Evolutionary conservation across 1,284 basidiomycete genomes (phyloP).

Genomic region (Marasmius oreades): DNA sequence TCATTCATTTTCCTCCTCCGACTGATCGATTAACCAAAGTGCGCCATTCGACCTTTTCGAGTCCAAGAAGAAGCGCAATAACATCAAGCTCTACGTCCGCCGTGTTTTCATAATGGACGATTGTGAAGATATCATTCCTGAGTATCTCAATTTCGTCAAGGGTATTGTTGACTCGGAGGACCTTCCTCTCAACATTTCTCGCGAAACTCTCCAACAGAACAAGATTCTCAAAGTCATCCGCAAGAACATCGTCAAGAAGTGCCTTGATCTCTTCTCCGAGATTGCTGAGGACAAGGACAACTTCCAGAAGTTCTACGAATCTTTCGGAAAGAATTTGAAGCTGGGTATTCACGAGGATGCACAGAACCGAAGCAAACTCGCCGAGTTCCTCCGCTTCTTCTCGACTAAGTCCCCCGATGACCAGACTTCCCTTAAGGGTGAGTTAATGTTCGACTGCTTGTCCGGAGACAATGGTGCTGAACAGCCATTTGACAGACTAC

Average conservation of each 20-base stretch:
- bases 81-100: conserved; percentile 99
- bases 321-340: conserved; percentile 97
- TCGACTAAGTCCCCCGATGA: conserved; percentile 96
- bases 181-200: conserved; percentile 99
- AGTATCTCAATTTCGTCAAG: conserved; percentile 99
- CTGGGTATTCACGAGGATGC: conserved; percentile 99
- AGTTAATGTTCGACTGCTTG: conserved; percentile 19
- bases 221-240: conserved; percentile 99
- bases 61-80: conserved; percentile 99
- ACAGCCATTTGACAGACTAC: conserved; percentile 66
- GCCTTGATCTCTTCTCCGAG: conserved; percentile 92
- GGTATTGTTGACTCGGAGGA: conserved; percentile 99
- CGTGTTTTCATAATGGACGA: conserved; percentile 99
- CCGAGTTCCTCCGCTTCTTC: conserved; percentile 99
- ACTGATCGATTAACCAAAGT: conserved; percentile 36
- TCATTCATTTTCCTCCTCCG: background rate
- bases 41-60: conserved; percentile 99
- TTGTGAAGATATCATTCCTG: conserved; percentile 99
- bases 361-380: conserved; percentile 98
- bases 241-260: conserved; percentile 99
- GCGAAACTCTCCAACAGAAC: conserved; percentile 99
- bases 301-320: conserved; percentile 95
- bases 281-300: conserved; percentile 99
- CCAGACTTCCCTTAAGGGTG: conserved; percentile 91
- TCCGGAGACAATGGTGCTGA: conserved; percentile 6